Conservation (phyloP, 495 filamentous ascomycete genomes). For the Tuber indicum region DNA sequence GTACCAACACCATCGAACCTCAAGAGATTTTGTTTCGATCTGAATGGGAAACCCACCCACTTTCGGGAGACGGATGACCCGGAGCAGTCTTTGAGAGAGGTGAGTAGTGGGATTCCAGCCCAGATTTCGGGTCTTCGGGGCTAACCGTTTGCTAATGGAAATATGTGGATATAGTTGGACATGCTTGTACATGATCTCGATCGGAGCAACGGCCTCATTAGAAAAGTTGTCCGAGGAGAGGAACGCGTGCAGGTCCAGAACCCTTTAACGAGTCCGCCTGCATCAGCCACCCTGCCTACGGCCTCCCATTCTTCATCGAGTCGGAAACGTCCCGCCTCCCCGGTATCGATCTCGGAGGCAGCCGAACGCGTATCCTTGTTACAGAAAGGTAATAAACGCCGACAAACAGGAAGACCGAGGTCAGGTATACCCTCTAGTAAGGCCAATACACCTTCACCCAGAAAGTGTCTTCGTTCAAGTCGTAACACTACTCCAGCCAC, state of each 20-base stretch:
- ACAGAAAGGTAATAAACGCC: constrained; percentile 41
- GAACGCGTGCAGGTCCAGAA: constrained; percentile 34
- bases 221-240: constrained; percentile 39
- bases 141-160: constrained; percentile 26
- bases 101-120: constrained; percentile 44
- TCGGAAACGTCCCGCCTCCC: constrained; percentile 51
- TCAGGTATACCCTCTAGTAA: constrained; percentile 30
- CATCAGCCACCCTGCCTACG: constrained; percentile 32
- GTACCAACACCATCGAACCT: constrained; percentile 71
- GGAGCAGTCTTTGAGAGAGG: constrained; percentile 51
- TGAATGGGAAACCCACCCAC: constrained; percentile 58
- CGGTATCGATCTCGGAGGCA: constrained; percentile 55
- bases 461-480: constrained; percentile 39
- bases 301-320: constrained; percentile 18
- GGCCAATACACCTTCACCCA: constrained; percentile 40
- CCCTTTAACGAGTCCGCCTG: constrained; percentile 35
- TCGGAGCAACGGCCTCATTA: constrained; percentile 53
- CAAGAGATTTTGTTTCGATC: constrained; percentile 63
- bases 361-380: constrained; percentile 48
- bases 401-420: constrained; percentile 37
- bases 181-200: constrained; percentile 50
- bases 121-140: not conserved
- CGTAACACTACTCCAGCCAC: constrained; percentile 40
- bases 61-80: constrained; percentile 64
- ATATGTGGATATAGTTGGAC: constrained; percentile 45